These are phyloP conservation scores for Mycena maculata DNA, from an alignment of 768 basidiomycete genomes.

Conservation along the genomic window DNA sequence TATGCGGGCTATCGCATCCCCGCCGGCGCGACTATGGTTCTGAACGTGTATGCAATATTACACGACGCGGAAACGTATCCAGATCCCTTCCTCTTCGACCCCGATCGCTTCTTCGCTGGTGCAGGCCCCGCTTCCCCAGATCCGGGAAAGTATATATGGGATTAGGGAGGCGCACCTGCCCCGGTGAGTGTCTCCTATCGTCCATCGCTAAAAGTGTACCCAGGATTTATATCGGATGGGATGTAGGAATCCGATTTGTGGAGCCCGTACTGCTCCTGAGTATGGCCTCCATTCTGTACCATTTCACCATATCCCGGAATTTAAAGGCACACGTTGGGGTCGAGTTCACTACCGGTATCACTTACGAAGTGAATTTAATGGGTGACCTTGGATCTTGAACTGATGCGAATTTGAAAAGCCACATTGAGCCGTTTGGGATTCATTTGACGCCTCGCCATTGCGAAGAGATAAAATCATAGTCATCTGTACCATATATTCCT, in stretches of 20 bases:
- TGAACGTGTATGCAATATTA: slow-evolving; percentile 61
- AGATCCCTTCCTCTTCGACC: slow-evolving; percentile 53
- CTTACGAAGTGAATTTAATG: slow-evolving; percentile 11
- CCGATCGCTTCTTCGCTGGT: slow-evolving; percentile 46
- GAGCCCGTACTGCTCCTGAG: slow-evolving; percentile 46
- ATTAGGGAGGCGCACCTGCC: slow-evolving; percentile 50
- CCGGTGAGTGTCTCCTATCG: slow-evolving; percentile 35
- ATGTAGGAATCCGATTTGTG: slow-evolving; percentile 45
- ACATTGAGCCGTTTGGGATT: slow-evolving; percentile 12
- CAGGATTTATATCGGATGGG: neutral
- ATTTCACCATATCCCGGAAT: slow-evolving; percentile 39
- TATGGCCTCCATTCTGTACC: slow-evolving; percentile 46
- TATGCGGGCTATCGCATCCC: slow-evolving; percentile 61
- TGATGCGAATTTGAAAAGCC: neutral
- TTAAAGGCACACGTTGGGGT: neutral
- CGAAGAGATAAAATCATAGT: no score
- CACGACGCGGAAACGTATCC: slow-evolving; percentile 56
- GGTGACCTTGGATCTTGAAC: no score
- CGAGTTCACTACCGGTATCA: slow-evolving; percentile 17
- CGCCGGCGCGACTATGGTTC: slow-evolving; percentile 55
- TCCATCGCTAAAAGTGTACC: neutral
- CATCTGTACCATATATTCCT: no score
- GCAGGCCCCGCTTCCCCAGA: slow-evolving; percentile 41
- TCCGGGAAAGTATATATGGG: slow-evolving; percentile 47
- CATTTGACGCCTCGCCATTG: neutral